These are phyloP conservation scores for Carex pumila DNA, from an alignment of 176 grass and related monocot species.

Conservation along the genomic window DNA sequence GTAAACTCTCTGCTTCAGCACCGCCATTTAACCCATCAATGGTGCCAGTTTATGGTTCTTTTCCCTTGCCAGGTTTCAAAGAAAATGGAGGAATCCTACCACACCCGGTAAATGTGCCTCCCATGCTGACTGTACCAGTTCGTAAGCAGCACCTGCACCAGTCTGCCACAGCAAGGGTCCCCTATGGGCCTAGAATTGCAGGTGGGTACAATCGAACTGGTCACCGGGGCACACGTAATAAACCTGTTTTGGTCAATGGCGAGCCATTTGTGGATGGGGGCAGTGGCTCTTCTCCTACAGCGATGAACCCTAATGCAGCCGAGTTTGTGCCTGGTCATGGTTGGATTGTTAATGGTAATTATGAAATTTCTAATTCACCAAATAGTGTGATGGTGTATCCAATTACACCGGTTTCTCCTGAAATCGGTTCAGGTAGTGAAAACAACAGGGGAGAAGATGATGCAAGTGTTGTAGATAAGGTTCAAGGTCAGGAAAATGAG, in stretches of 20 bases:
- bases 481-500: slow-evolving; percentile 32
- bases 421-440: slow-evolving; percentile 43
- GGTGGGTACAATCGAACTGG: slow-evolving; percentile 85
- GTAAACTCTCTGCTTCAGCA: slow-evolving; percentile 85
- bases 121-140: slow-evolving; percentile 69
- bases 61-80: slow-evolving; percentile 71
- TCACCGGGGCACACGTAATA: slow-evolving; percentile 63
- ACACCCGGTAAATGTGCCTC: slow-evolving; percentile 66
- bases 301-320: slow-evolving; percentile 86
- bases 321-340: slow-evolving; percentile 84
- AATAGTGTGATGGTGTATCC: slow-evolving; percentile 45
- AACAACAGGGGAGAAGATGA: slow-evolving; percentile 47
- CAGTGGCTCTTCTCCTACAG: slow-evolving; percentile 31
- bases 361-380: slow-evolving; percentile 43
- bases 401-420: slow-evolving; percentile 35
- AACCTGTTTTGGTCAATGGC: slow-evolving; percentile 55
- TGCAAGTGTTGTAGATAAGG: slow-evolving; percentile 13
- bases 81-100: slow-evolving; percentile 92
- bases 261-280: slow-evolving; percentile 54
- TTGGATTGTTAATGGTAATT: slow-evolving; percentile 46
- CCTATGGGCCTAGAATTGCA: slow-evolving; percentile 88
- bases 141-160: slow-evolving; percentile 85
- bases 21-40: slow-evolving; percentile 88
- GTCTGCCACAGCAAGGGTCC: slow-evolving; percentile 89
- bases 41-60: slow-evolving; percentile 77